A percentile compares a stretch with the other conserved stretches of the same genome.
These are phyloP conservation scores for Chalciporus pseudorubinellus DNA, from an alignment of 768 basidiomycete species.

Conservation along the genomic window DNA sequence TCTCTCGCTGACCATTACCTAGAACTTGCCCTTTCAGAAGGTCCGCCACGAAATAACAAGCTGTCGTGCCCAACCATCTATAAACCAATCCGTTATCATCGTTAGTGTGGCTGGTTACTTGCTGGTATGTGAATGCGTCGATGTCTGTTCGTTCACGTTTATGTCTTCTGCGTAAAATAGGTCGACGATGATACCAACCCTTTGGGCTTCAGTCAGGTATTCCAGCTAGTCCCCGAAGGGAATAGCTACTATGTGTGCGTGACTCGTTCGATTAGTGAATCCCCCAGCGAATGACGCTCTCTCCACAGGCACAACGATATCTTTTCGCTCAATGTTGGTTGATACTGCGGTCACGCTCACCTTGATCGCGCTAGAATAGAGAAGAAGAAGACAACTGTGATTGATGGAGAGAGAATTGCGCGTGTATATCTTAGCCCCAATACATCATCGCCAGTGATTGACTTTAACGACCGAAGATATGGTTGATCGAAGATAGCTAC, in stretches of 20 bases:
- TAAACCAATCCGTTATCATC: conserved; percentile 49
- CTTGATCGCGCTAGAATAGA: conserved; percentile 4
- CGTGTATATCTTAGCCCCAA: conserved; percentile 14
- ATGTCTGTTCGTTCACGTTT: conserved; percentile 21
- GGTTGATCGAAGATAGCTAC: too few species aligned
- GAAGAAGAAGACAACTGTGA: conserved; percentile 10
- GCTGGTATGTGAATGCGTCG: conserved; percentile 40
- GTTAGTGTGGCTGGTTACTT: conserved; percentile 91
- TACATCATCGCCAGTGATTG: not conserved
- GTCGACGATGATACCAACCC: conserved; percentile 79
- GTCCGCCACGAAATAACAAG: conserved; percentile 83
- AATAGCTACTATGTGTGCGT: conserved; percentile 82
- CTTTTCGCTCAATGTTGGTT: conserved; percentile 84
- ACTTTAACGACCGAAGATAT: not conserved
- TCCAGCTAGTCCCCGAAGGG: conserved; percentile 83
- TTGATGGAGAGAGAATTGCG: conserved; percentile 10
- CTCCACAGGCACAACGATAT: conserved; percentile 73
- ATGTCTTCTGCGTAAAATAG: conserved; percentile 36
- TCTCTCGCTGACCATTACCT: conserved; percentile 6
- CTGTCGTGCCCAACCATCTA: conserved; percentile 85
- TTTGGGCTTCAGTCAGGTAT: conserved; percentile 89
- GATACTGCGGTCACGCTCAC: conserved; percentile 4
- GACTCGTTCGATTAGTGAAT: not conserved
- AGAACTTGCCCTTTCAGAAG: conserved; percentile 78
- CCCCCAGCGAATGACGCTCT: conserved; percentile 6